phyloP scores from a whole-genome alignment of 352 stramenopile genomes.

The Lagenidium sp. region DNA sequence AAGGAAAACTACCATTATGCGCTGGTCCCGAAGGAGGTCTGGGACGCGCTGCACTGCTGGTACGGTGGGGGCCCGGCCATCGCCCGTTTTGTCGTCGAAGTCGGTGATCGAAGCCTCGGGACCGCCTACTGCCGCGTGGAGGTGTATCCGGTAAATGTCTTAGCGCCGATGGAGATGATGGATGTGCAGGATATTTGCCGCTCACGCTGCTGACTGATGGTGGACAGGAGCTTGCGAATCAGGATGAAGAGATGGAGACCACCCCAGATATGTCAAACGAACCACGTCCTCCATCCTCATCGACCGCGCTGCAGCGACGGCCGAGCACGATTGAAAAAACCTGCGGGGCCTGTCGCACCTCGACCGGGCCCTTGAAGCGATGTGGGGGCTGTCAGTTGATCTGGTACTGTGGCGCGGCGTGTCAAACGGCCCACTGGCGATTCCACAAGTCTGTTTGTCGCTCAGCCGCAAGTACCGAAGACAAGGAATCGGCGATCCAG shows the following conservation, averaged over 20 bases:
- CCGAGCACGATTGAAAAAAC: slow-evolving; percentile 46
- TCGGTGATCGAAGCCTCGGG: slow-evolving; percentile 39
- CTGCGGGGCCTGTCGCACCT: slow-evolving; percentile 53
- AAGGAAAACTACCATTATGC: slow-evolving; percentile 74
- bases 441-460: slow-evolving; percentile 64
- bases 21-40: slow-evolving; percentile 65
- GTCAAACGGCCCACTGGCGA: slow-evolving; percentile 76
- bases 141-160: slow-evolving; percentile 65
- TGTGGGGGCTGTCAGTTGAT: slow-evolving; percentile 68
- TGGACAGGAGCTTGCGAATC: slow-evolving; percentile 5
- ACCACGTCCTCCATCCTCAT: too few species aligned
- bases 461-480: slow-evolving; percentile 18
- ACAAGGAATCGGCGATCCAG: slow-evolving; percentile 34
- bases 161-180: too few species aligned
- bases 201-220: too few species aligned
- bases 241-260: slow-evolving; percentile 20
- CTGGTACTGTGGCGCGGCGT: slow-evolving; percentile 67
- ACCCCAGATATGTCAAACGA: too few species aligned
- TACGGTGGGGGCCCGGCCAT: slow-evolving; percentile 60
- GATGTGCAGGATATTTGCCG: too few species aligned
- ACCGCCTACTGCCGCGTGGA: slow-evolving; percentile 65
- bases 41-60: slow-evolving; percentile 61
- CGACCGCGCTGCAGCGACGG: slow-evolving; percentile 14
- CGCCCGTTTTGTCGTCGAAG: slow-evolving; percentile 62
- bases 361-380: slow-evolving; percentile 38